phyloP scores from a whole-genome alignment of 2,329 filamentous ascomycete genomes.

The Blastomyces percursus region DNA sequence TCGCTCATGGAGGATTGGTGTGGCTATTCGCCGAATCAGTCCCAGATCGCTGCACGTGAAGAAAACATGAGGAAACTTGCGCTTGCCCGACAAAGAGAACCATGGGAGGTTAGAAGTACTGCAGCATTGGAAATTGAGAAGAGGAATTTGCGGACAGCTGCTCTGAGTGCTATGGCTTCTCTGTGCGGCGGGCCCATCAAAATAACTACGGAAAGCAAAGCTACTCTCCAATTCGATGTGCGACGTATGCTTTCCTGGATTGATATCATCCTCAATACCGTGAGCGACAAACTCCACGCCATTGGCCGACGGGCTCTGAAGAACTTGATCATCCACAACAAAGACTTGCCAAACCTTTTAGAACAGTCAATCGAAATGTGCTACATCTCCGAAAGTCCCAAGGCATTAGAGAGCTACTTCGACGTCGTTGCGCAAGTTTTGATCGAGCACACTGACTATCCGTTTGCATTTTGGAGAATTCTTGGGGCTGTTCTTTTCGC shows the following conservation, averaged over 20 bases:
- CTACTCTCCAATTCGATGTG: slow-evolving; percentile 82
- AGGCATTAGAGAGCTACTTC: slow-evolving; percentile 90
- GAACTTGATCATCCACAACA: slow-evolving; percentile 83
- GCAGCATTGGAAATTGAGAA: slow-evolving; percentile 97
- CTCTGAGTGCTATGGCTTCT: slow-evolving; percentile 88
- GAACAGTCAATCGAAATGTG: slow-evolving; percentile 87
- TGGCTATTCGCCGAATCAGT: slow-evolving; percentile 85
- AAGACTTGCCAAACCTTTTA: slow-evolving; percentile 71
- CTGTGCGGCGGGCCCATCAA: slow-evolving; percentile 72
- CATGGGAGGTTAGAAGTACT: slow-evolving; percentile 63
- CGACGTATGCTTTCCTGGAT: slow-evolving; percentile 91
- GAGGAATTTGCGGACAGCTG: slow-evolving; percentile 77
- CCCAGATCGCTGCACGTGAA: slow-evolving; percentile 68
- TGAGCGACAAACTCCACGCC: slow-evolving; percentile 81
- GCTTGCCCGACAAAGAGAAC: slow-evolving; percentile 62
- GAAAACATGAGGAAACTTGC: slow-evolving; percentile 78
- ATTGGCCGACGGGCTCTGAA: slow-evolving; percentile 81
- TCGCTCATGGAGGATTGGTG: slow-evolving; percentile 99
- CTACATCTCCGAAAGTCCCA: slow-evolving; percentile 68
- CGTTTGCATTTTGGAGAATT: slow-evolving; percentile 80
- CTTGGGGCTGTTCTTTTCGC: slow-evolving; percentile 83
- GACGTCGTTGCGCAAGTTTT: slow-evolving; percentile 82
- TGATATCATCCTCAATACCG: slow-evolving; percentile 83
- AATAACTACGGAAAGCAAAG: slow-evolving; percentile 76
- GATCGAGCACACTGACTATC: slow-evolving; percentile 69